These are phyloP conservation scores for Tetracladium setigerum DNA, from an alignment of 495 filamentous ascomycete genomes.

Conservation along the genomic window DNA sequence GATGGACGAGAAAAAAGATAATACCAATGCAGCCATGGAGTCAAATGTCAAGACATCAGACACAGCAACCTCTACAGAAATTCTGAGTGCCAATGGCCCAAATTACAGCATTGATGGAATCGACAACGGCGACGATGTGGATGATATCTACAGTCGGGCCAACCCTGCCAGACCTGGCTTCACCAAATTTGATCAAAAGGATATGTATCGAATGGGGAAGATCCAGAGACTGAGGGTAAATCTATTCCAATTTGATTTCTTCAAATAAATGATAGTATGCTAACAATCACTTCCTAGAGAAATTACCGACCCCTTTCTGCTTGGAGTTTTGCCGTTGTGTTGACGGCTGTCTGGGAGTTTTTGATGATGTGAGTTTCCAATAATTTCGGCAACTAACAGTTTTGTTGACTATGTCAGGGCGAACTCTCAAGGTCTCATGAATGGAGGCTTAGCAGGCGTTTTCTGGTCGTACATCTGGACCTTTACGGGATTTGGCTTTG, in stretches of 20 bases:
- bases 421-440: conserved; percentile 20
- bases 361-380: conserved; percentile 19
- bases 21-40: no score
- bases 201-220: conserved; percentile 31
- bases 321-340: conserved; percentile 21
- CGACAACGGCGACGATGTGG: neutral
- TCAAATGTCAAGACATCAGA: no score
- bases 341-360: conserved; percentile 23
- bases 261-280: neutral
- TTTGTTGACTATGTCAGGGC: conserved; percentile 5
- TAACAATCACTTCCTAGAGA: conserved; percentile 2
- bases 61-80: neutral
- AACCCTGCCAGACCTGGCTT: conserved; percentile 9
- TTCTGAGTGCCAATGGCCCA: neutral
- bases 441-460: conserved; percentile 28
- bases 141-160: conserved; percentile 6
- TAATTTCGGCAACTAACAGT: conserved; percentile 4
- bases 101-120: conserved; percentile 10
- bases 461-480: conserved; percentile 28
- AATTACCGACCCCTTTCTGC: conserved; percentile 21
- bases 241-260: neutral
- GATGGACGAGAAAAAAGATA: no score
- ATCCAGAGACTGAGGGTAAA: conserved; percentile 20
- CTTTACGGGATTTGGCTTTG: conserved; percentile 26
- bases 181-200: conserved; percentile 19